A percentile compares a stretch with the other conserved stretches of the same genome.
Conservation (phyloP, 306 rosid species). For the Quercus aquifolioides region DNA sequence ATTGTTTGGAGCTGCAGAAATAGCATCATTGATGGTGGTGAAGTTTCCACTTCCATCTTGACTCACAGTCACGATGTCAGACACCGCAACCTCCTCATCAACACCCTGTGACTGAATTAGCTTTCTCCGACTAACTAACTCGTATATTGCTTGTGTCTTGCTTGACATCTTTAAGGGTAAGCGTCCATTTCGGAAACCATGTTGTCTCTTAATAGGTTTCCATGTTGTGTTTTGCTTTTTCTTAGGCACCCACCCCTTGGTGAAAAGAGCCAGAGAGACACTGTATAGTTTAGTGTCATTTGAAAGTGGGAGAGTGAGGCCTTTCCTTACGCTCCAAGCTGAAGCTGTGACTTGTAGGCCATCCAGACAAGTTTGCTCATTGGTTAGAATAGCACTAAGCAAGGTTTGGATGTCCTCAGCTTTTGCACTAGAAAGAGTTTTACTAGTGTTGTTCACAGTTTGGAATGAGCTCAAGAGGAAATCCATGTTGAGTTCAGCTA, state of each 20-base stretch:
- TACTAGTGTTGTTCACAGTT: constrained; percentile 41
- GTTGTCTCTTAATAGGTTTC: constrained; percentile 30
- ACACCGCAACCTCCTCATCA: constrained; percentile 40
- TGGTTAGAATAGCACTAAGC: constrained; percentile 73
- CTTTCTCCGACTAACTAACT: constrained; percentile 60
- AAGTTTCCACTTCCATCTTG: constrained; percentile 76
- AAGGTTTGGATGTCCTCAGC: constrained; percentile 65
- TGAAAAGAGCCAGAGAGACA: constrained; percentile 67
- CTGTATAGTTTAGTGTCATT: constrained; percentile 77
- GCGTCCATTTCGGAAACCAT: constrained; percentile 54
- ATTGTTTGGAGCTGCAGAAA: constrained; percentile 78
- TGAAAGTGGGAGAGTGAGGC: constrained; percentile 55
- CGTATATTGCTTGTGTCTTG: constrained; percentile 48
- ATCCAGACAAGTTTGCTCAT: constrained; percentile 78
- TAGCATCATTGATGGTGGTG: constrained; percentile 72
- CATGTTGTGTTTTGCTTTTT: constrained; percentile 22
- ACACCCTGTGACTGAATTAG: constrained; percentile 27
- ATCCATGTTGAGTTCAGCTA: constrained; percentile 63
- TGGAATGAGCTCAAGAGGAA: constrained; percentile 45
- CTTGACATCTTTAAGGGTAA: constrained; percentile 72
- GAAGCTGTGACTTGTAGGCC: constrained; percentile 71
- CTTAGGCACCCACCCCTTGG: constrained; percentile 66
- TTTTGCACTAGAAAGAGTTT: constrained; percentile 34
- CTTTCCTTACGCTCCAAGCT: constrained; percentile 57
- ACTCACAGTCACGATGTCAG: constrained; percentile 63